A percentile compares a stretch with the other conserved stretches of the same genome.
Evolutionary conservation across 2,329 filamentous ascomycete genomes (phyloP).

Genomic region (Fusarium begoniae): DNA sequence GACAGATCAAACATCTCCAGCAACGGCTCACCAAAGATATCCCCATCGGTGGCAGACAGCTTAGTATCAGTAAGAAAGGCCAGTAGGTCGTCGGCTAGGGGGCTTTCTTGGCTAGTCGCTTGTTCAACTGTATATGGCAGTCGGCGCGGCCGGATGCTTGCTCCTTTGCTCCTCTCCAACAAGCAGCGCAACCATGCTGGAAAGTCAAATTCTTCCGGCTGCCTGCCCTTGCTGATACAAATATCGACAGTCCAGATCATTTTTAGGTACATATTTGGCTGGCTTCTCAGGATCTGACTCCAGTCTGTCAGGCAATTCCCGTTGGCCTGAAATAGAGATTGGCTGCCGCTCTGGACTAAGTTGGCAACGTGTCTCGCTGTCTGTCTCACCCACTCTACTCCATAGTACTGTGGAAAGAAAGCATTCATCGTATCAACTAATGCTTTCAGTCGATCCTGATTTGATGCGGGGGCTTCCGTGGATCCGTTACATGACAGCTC

Average conservation of each 20-base stretch:
- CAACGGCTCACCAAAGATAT: not conserved
- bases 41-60: not conserved
- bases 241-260: not conserved
- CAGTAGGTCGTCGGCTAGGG: not conserved
- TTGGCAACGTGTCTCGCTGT: not conserved
- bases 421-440: not conserved
- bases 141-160: not conserved
- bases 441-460: not conserved
- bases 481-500: not conserved
- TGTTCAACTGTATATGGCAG: not conserved
- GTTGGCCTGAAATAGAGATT: not conserved
- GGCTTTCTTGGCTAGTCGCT: not conserved
- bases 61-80: not conserved
- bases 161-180: not conserved
- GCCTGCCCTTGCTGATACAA: not conserved
- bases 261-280: not conserved
- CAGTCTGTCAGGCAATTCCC: not conserved
- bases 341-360: not conserved
- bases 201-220: not conserved
- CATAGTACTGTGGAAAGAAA: not conserved
- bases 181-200: not conserved
- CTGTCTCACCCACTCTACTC: not conserved
- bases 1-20: not conserved
- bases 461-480: not conserved
- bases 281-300: not conserved